Base-by-base conservation (phyloP, 2,329 filamentous ascomycete species). In the Talaromyces sp. region DNA sequence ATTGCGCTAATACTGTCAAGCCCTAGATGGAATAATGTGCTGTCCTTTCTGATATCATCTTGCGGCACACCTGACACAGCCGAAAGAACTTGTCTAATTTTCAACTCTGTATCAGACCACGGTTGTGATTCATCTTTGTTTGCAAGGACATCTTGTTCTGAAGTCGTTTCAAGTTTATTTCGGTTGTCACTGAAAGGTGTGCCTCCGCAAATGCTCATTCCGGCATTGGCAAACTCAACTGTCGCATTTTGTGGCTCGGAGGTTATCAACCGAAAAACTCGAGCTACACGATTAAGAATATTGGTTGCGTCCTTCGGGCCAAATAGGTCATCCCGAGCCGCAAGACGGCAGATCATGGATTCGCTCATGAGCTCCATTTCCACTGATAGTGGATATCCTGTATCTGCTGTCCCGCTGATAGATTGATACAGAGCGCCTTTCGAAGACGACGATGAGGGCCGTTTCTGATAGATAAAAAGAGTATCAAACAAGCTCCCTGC, bases 1-100 rank as follows among this genome's bases (percentile, higher is more conserved):
- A 97, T 95, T 1, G 92, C 90, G 68, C 89, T 94, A 75, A 97
- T 96, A 0, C 93, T 97, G 74, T 97, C 93, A 1, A 97, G 85
- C 0, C 93, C 93, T 1, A 97, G 83, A 68, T 95, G 89, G 75
- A 95, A 96, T 13, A 97, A 85, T 0, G 85, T 91, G 60, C 88
- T 85, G 0, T 82, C 80, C 64, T 82, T 83, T 2, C 79, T 76
- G 61, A 97, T 90, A 1, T 86, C 81, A 0, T 81, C 73, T 19
- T 82, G 76, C 0, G 88, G 80, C 0, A 90, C 77, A 17, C 84
- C 85, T 0, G 92, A 91, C 0, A 93, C 82, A 34, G 78, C 69
- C 8, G 83, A 79, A 10, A 88, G 74, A 3, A 82, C 78, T 40
- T 80, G 70, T 47, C 80, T 79, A 58, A 88, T 82, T 8, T 71